Evolutionary conservation across 202 grass and related monocot genomes (phyloP), one percentile per base, ranked within the genome.

Genomic region (Dendrocalamus latiflorus): DNA sequence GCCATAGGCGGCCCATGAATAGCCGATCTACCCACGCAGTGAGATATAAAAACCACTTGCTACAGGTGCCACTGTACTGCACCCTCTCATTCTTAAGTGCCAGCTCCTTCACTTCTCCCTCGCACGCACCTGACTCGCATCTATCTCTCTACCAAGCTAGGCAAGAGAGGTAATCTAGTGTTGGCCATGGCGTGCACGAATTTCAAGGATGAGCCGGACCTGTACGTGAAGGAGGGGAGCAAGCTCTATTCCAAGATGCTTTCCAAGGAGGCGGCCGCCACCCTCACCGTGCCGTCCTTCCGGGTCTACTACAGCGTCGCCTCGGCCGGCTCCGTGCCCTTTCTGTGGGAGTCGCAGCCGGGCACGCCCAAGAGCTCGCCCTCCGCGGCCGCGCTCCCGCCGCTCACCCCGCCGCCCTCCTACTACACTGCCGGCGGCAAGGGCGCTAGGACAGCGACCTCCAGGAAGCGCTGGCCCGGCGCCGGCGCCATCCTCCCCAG

Each of bases 341-440:
- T 97, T 81, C 65, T 85, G 12, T 97, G 94, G 94, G 92, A 97
- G 48, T 97, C 94, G 11, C 88, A 88, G 87, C 94, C 94, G 8
- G 94, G 94, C 58, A 97, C 90, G 34, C 94, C 94, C 53, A 97
- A 97, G 86, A 76, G 85, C 78, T 61, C 77, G 25, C n/a, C 75
- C 34, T 74, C 87, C 55, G 28, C 72, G 1, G 72, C 82, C 54
- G 58, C 81, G 48, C 73, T 82, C 49, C 83, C 61, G 12, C 80
- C 91, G 24, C 90, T 97, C 74, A 94, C 90, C 4, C 94, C 92
- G 30, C 94, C 94, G 18, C 94, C 94, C 6, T 97, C 90, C 11
- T 97, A 86, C 89, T 94, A 86, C 83, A 16, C 81, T 30, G 14
- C 45, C 2, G 70, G 20, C 21, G 1, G n/a, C 0, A 66, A 21